A percentile compares a stretch with the other conserved stretches of the same genome.
phyloP scores from a whole-genome alignment of 352 stramenopile species.

The Peronospora destructor region DNA sequence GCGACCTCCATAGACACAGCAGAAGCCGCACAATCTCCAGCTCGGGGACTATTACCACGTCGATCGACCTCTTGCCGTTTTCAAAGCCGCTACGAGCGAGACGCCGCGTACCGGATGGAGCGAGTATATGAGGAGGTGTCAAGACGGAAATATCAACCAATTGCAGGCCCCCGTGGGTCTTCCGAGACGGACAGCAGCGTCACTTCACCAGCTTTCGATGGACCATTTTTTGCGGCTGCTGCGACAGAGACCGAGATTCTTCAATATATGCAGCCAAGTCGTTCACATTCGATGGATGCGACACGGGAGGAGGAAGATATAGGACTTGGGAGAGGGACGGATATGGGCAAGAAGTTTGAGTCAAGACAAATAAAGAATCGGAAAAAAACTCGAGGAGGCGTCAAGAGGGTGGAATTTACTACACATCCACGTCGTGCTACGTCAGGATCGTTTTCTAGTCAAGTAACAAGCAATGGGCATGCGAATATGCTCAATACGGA shows the following conservation, averaged over 20 bases:
- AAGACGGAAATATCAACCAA: constrained; percentile 26
- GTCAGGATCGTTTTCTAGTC: constrained; percentile 13
- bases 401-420: constrained; percentile 27
- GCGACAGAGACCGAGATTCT: constrained; percentile 9
- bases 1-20: constrained; percentile 5
- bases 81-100: constrained; percentile 9
- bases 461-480: constrained; percentile 5
- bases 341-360: constrained; percentile 1
- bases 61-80: constrained; percentile 6
- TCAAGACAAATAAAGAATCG: constrained; percentile 13
- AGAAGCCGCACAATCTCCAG: constrained; percentile 13
- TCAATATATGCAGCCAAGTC: constrained; percentile 7
- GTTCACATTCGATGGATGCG: neutral
- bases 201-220: constrained; percentile 12
- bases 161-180: constrained; percentile 14
- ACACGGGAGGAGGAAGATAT: neutral
- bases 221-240: constrained; percentile 3
- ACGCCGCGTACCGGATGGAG: constrained; percentile 44
- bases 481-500: constrained; percentile 9
- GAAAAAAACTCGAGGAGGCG: constrained; percentile 19
- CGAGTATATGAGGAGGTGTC: constrained; percentile 47
- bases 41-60: constrained; percentile 1
- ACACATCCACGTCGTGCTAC: constrained; percentile 8
- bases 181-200: constrained; percentile 27
- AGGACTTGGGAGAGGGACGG: neutral